Conservation (phyloP, 1,284 basidiomycete species). For the Irpex sp. region DNA sequence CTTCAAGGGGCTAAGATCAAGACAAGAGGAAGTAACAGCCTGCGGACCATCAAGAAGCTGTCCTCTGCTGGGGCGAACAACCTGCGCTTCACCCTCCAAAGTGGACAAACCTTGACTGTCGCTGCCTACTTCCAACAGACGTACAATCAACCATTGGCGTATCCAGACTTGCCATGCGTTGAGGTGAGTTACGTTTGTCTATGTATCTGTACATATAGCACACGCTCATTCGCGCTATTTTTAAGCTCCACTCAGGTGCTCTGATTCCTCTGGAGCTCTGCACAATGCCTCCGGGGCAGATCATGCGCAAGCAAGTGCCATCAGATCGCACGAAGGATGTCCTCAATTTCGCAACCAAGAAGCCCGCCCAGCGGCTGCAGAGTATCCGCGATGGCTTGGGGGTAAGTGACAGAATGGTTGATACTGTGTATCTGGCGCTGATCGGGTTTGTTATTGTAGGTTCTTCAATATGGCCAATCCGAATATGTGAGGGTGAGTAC, state of each 20-base stretch:
- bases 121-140: slow-evolving; percentile 55
- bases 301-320: slow-evolving; percentile 72
- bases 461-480: slow-evolving; percentile 66
- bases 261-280: slow-evolving; percentile 70
- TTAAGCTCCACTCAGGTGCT: slow-evolving; percentile 62
- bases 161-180: slow-evolving; percentile 57
- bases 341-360: slow-evolving; percentile 69
- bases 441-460: slow-evolving; percentile 31
- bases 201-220: not conserved
- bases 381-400: slow-evolving; percentile 55
- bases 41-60: slow-evolving; percentile 48
- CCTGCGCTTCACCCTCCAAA: slow-evolving; percentile 50
- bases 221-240: too few relatives aligned
- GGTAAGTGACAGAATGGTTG: slow-evolving; percentile 29
- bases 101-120: slow-evolving; percentile 52
- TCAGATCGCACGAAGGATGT: slow-evolving; percentile 63
- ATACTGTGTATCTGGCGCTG: not conserved
- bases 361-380: slow-evolving; percentile 53
- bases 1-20: slow-evolving; percentile 53
- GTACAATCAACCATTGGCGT: slow-evolving; percentile 48
- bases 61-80: slow-evolving; percentile 45
- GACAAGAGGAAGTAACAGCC: slow-evolving; percentile 25
- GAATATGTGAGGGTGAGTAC: slow-evolving; percentile 54
- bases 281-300: slow-evolving; percentile 60
- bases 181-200: slow-evolving; percentile 43